A percentile compares a stretch with the other conserved stretches of the same genome.
Conservation (phyloP, 441 rosid species). For the Hypseocharis bilobata region DNA sequence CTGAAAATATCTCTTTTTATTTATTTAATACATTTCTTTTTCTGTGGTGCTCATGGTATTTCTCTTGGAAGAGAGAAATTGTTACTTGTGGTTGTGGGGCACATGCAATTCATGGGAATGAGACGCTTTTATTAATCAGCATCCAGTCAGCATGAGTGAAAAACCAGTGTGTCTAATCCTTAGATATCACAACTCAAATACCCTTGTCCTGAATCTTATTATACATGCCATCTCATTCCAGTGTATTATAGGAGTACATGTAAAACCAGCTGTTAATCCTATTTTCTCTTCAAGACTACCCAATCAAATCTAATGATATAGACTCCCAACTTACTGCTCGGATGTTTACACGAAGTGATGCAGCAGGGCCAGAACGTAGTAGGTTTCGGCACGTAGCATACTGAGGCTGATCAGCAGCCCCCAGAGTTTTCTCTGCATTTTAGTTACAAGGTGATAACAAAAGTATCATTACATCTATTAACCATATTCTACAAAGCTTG, state of each 20-base stretch:
- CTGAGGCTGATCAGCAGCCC: slow-evolving; percentile 52
- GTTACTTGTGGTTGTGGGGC: too few relatives aligned
- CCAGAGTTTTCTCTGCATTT: slow-evolving; percentile 41
- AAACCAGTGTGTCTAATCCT: too few relatives aligned
- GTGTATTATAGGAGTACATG: background rate
- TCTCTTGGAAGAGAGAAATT: too few relatives aligned
- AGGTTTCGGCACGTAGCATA: slow-evolving; percentile 44
- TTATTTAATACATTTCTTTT: too few relatives aligned
- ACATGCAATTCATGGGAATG: too few relatives aligned
- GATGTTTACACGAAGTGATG: slow-evolving; percentile 56
- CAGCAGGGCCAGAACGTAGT: slow-evolving; percentile 67
- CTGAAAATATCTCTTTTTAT: too few relatives aligned
- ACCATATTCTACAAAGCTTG: background rate
- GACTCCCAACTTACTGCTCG: slow-evolving; percentile 49
- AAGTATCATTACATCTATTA: background rate
- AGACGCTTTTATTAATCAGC: too few relatives aligned
- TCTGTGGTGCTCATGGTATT: too few relatives aligned
- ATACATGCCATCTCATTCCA: background rate
- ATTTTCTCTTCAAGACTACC: background rate
- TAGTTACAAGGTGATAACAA: slow-evolving; percentile 12
- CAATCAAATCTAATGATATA: background rate
- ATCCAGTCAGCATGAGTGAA: too few relatives aligned
- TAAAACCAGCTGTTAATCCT: background rate
- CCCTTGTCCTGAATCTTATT: background rate
- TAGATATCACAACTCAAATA: too few relatives aligned